Evolutionary conservation across 75 land plant genomes (phyloP).

Genomic region (Selaginella moellendorffii): DNA sequence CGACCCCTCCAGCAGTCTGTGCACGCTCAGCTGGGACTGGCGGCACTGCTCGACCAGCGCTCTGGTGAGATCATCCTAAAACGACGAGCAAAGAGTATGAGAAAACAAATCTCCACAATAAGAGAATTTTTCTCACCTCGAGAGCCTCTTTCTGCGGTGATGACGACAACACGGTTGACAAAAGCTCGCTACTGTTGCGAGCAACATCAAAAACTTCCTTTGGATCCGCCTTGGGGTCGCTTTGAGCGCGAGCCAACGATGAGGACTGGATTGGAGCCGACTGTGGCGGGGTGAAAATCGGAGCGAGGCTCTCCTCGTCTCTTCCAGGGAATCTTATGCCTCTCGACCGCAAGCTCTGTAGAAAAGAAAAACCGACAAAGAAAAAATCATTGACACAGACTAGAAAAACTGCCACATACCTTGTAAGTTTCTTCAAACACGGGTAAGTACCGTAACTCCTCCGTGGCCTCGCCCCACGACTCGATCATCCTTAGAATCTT

Average conservation of each 20-base stretch:
- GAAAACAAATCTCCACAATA: neutral
- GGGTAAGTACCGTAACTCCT: conserved; percentile 77
- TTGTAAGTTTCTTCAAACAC: conserved; percentile 94
- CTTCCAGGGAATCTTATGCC: conserved; percentile 89
- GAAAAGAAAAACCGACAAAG: too few species aligned
- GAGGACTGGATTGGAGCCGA: conserved; percentile 27
- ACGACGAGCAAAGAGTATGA: neutral
- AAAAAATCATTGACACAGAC: too few species aligned
- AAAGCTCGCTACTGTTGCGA: conserved; percentile 71
- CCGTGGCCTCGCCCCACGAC: conserved; percentile 80
- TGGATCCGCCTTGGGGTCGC: conserved; percentile 6
- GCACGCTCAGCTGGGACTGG: conserved; percentile 53
- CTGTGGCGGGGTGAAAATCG: conserved; percentile 85
- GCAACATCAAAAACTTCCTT: conserved; percentile 89
- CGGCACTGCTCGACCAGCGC: conserved; percentile 83
- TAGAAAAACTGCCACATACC: conserved; percentile 32
- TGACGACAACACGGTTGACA: conserved; percentile 75
- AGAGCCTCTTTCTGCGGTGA: conserved; percentile 91
- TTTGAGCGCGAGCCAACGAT: neutral
- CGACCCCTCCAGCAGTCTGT: conserved; percentile 64
- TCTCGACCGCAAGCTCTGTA: conserved; percentile 79
- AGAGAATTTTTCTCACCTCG: conserved; percentile 28
- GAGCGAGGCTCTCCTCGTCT: conserved; percentile 81
- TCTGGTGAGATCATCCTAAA: conserved; percentile 71
- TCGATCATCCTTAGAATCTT: conserved; percentile 79